A percentile compares a stretch with the other conserved stretches of the same genome.
Evolutionary conservation across 164 flowering plant genomes (phyloP).

Genomic region (Umbilicus rupestris): DNA sequence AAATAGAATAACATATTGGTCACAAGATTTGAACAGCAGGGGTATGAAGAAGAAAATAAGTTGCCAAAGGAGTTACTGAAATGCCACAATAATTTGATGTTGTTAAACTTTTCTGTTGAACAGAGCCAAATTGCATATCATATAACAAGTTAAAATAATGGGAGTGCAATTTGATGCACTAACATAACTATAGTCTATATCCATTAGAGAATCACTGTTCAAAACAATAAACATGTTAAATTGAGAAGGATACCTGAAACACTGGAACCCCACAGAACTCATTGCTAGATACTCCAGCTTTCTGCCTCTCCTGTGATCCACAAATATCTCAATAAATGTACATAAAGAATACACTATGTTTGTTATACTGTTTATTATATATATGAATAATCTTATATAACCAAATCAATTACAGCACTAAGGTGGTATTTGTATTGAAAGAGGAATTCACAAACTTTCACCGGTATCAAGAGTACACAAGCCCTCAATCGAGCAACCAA

Average conservation of each 20-base stretch:
- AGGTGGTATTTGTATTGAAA: background rate
- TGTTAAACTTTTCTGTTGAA: background rate
- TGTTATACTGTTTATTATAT: background rate
- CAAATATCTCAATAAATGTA: background rate
- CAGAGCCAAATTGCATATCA: background rate
- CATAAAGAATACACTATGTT: background rate
- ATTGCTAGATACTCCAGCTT: conserved; percentile 34
- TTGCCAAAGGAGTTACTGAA: background rate
- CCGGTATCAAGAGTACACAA: background rate
- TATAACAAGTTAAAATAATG: background rate
- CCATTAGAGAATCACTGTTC: background rate
- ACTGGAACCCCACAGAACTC: conserved; percentile 79
- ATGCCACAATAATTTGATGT: background rate
- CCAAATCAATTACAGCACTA: background rate
- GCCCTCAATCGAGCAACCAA: background rate
- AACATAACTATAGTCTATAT: background rate
- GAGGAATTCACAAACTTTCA: background rate
- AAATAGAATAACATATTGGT: background rate
- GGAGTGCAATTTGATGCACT: background rate
- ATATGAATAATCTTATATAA: background rate
- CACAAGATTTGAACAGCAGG: background rate
- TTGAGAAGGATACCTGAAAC: conserved; percentile 53
- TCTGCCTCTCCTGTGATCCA: conserved; percentile 44
- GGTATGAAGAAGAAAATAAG: background rate
- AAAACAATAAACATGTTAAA: background rate